A percentile compares a stretch with the other conserved stretches of the same genome.
phyloP scores from a whole-genome alignment of 768 basidiomycete species.

The Boletales sp. region DNA sequence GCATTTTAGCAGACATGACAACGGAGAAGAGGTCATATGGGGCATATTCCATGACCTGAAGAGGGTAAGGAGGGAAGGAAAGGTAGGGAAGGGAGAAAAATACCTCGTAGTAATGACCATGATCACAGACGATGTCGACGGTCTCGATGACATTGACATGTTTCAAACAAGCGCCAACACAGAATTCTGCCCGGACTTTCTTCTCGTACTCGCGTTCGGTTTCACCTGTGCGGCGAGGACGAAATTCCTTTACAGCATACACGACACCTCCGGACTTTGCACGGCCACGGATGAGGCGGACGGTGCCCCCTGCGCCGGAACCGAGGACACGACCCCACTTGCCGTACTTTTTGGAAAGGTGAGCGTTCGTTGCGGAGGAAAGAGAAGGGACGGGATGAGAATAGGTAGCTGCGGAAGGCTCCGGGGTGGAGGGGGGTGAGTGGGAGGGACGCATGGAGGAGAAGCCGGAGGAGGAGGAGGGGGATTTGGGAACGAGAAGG shows the following conservation, averaged over 20 bases:
- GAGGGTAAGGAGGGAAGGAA: slow-evolving; percentile 3
- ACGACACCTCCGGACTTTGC: slow-evolving; percentile 78
- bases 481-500: slow-evolving; percentile 22
- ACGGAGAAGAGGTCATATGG: slow-evolving; percentile 98
- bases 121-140: slow-evolving; percentile 95
- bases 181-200: slow-evolving; percentile 99
- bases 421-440: slow-evolving; percentile 23
- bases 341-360: slow-evolving; percentile 97
- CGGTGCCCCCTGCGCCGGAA: slow-evolving; percentile 97
- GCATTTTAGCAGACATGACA: slow-evolving; percentile 99
- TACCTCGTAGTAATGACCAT: slow-evolving; percentile 98
- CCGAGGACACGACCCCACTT: slow-evolving; percentile 97
- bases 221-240: slow-evolving; percentile 85
- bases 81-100: slow-evolving; percentile 4
- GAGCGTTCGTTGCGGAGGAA: slow-evolving; percentile 81
- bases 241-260: slow-evolving; percentile 97
- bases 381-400: slow-evolving; percentile 54
- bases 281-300: slow-evolving; percentile 88
- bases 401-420: slow-evolving; percentile 19
- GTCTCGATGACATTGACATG: slow-evolving; percentile 97
- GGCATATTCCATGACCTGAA: slow-evolving; percentile 98
- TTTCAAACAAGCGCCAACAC: slow-evolving; percentile 91
- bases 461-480: slow-evolving; percentile 29
- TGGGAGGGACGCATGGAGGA: slow-evolving; percentile 28
- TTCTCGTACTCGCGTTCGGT: slow-evolving; percentile 97